Evolutionary conservation across 2,329 filamentous ascomycete species (phyloP).

Genomic region (Alternaria ethzedia): DNA sequence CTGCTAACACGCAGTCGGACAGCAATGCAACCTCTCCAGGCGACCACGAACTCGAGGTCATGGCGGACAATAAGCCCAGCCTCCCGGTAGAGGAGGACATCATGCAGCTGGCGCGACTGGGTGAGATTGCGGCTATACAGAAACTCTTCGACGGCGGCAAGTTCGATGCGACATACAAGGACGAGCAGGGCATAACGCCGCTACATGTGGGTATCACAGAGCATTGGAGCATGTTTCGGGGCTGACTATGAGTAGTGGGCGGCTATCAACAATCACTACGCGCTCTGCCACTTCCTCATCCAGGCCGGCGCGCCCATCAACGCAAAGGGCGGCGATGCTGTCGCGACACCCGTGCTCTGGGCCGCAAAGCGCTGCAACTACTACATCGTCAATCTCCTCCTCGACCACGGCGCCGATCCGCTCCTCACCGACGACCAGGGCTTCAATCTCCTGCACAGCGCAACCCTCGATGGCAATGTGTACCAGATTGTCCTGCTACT

Average conservation of each 20-base stretch:
- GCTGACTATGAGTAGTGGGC: conserved; percentile 74
- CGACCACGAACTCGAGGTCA: conserved; percentile 47
- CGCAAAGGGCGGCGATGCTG: conserved; percentile 90
- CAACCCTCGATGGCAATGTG: conserved; percentile 95
- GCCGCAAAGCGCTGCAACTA: conserved; percentile 96
- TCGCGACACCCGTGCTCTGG: conserved; percentile 95
- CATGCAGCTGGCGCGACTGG: conserved; percentile 91
- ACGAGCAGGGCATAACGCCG: conserved; percentile 93
- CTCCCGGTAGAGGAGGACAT: conserved; percentile 75
- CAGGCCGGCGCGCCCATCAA: conserved; percentile 89
- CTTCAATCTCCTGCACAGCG: conserved; percentile 97
- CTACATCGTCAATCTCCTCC: conserved; percentile 91
- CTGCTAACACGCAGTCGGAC: conserved; percentile 27
- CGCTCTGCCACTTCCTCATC: conserved; percentile 94
- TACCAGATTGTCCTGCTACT: conserved; percentile 86
- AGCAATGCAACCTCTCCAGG: conserved; percentile 32
- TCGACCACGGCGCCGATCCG: conserved; percentile 90
- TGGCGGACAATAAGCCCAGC: conserved; percentile 42
- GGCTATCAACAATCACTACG: conserved; percentile 97
- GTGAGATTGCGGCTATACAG: conserved; percentile 86
- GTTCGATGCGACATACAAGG: conserved; percentile 80
- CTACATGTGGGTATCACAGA: conserved; percentile 71
- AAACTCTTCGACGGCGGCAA: conserved; percentile 85
- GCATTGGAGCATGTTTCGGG: not conserved
- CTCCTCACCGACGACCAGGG: conserved; percentile 92